Conservation (phyloP, 768 basidiomycete genomes). For the Hericium rajendrae region DNA sequence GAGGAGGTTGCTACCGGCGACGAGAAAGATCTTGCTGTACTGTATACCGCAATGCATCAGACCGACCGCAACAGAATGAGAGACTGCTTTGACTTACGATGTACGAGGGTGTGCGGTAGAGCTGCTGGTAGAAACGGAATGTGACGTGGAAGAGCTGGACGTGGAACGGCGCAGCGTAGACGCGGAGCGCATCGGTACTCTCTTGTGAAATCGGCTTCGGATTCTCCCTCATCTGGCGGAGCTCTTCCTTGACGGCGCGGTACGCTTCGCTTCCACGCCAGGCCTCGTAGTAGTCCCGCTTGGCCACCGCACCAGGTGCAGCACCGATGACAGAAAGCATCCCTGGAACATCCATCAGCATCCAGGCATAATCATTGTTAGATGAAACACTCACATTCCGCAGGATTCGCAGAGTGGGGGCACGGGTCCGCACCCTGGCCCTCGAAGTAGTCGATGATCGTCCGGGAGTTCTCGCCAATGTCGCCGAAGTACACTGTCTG, state of each 20-base stretch:
- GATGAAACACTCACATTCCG: background rate
- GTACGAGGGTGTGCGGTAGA: background rate
- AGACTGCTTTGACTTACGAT: background rate
- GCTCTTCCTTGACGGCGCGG: constrained; percentile 26
- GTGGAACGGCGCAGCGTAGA: background rate
- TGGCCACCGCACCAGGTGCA: constrained; percentile 33
- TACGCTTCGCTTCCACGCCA: constrained; percentile 39
- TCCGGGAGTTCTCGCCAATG: constrained; percentile 49
- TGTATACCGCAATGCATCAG: constrained; percentile 11
- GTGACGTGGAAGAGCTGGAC: background rate
- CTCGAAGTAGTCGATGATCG: constrained; percentile 72
- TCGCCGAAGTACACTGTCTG: constrained; percentile 61
- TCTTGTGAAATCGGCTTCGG: constrained; percentile 17
- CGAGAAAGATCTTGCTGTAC: constrained; percentile 27
- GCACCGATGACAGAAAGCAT: constrained; percentile 49
- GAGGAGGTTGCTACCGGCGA: constrained; percentile 24
- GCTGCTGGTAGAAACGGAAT: background rate
- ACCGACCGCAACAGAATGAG: no score
- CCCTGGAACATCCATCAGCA: constrained; percentile 29
- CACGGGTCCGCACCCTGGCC: constrained; percentile 55
- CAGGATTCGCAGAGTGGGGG: constrained; percentile 58
- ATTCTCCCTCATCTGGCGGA: constrained; percentile 33
- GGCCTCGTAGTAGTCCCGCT: constrained; percentile 40
- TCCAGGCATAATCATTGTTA: no score
- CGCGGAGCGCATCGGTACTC: background rate